Evolutionary conservation across 2,329 filamentous ascomycete genomes (phyloP), one percentile per base, ranked within the genome.

Genomic region (Aspergillus thermomutatus): DNA sequence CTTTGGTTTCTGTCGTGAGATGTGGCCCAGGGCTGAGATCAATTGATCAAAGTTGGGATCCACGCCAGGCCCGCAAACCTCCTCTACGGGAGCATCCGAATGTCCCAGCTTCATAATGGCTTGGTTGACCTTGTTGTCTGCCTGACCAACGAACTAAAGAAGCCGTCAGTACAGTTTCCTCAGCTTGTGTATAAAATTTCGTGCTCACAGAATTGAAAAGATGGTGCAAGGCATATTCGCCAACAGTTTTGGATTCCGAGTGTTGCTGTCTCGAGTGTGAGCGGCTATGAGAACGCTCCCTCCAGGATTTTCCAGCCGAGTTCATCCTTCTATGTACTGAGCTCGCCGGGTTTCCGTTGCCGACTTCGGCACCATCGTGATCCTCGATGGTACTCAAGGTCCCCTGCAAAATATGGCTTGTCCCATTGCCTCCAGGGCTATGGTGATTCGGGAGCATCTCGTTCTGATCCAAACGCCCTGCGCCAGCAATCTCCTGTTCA

Each of bases 181-280:
- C 40, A 10, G n/a, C 49, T 23, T 37, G n/a, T 41, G 31, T 45
- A 23, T n/a, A 52, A n/a, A 21, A 43, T 26, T 21, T 21, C 45
- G 34, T 34, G 79, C 84, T 75, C 73, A 91, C 88, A 59, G 92
- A 92, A 63, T 94, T 97, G 75, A 97, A 97, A 46, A 99, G 80
- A 66, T 97, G 93, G 75, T 97, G 93, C 59, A 99, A 80, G 21
- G 94, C 94, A 83, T 96, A 97, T 79, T 99, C 94, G 54, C 92
- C 92, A n/a, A 97, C 92, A 0, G 92, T 97, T 75, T 93, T 96
- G 62, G 89, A 85, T 61, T 96, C 91, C 53, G 88, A 85, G 65
- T 87, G 81, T 53, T 81, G 78, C 66, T 88, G 85, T 54, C 82
- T 83, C 37, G 90, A 93, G 67, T 91, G 87, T 17, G 90, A 90